Conservation (phyloP, 768 basidiomycete species). For the Lactifluus pinguis region DNA sequence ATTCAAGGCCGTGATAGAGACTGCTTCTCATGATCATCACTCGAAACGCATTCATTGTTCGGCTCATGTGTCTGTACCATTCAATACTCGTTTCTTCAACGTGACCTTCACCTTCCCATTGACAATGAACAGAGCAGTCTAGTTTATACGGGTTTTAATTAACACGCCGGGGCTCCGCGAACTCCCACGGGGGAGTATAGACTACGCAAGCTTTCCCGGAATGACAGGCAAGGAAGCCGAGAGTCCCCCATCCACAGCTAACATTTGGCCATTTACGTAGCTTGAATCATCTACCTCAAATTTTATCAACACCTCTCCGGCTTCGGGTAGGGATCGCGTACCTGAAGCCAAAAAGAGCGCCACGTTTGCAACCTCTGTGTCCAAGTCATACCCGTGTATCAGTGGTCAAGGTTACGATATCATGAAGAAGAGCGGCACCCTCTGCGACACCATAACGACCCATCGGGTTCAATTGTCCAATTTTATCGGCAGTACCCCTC, state of each 20-base stretch:
- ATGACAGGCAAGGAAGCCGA: slow-evolving; percentile 71
- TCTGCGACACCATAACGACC: slow-evolving; percentile 75
- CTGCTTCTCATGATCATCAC: too few species aligned
- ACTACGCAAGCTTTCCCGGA: slow-evolving; percentile 60
- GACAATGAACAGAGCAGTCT: too few species aligned
- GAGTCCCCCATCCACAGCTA: slow-evolving; percentile 82
- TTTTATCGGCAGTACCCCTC: slow-evolving; percentile 62
- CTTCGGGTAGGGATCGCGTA: slow-evolving; percentile 23
- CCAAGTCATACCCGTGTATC: neutral
- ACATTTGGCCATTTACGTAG: slow-evolving; percentile 85
- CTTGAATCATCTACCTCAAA: slow-evolving; percentile 64
- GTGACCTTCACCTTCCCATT: too few species aligned
- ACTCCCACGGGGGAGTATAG: slow-evolving; percentile 57
- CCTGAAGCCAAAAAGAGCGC: slow-evolving; percentile 85
- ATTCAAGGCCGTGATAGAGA: too few species aligned
- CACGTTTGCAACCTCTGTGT: slow-evolving; percentile 74
- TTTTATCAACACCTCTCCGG: neutral
- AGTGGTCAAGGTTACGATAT: slow-evolving; percentile 6
- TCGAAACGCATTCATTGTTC: too few species aligned
- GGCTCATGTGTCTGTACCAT: too few species aligned
- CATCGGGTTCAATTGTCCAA: slow-evolving; percentile 79
- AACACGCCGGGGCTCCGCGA: slow-evolving; percentile 32
- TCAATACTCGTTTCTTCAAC: too few species aligned
- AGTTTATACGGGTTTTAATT: neutral
- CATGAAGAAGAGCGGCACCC: slow-evolving; percentile 37